Conservation (phyloP, 1,284 basidiomycete genomes). For the Meira nashicola region DNA sequence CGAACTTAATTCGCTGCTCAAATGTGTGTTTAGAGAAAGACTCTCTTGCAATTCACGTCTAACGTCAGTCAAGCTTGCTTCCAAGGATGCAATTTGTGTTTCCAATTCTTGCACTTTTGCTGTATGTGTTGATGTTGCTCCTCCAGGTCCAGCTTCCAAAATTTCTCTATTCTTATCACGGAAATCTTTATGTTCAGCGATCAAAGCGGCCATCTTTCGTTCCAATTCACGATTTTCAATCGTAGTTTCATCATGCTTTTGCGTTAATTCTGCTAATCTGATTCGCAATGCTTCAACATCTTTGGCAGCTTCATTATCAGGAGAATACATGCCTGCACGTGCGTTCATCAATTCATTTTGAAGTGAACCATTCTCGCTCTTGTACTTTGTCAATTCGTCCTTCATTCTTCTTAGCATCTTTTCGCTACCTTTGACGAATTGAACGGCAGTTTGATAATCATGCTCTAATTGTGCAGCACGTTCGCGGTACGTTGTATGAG, state of each 20-base stretch:
- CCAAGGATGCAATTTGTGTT: slow-evolving; percentile 25
- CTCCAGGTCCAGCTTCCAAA: slow-evolving; percentile 3
- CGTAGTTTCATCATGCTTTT: slow-evolving; percentile 39
- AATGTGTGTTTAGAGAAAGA: slow-evolving; percentile 32
- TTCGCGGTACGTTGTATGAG: slow-evolving; percentile 47
- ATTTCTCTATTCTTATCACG: slow-evolving; percentile 15
- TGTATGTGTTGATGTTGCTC: background rate
- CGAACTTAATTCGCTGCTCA: slow-evolving; percentile 23
- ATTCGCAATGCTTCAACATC: slow-evolving; percentile 42
- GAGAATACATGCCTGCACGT: slow-evolving; percentile 7
- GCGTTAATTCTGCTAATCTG: slow-evolving; percentile 34
- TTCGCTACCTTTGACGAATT: slow-evolving; percentile 79
- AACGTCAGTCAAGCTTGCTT: slow-evolving; percentile 24
- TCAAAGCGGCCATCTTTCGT: slow-evolving; percentile 25
- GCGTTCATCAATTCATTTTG: slow-evolving; percentile 26
- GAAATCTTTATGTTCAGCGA: slow-evolving; percentile 30
- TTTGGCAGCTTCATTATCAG: slow-evolving; percentile 33
- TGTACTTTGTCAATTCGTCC: slow-evolving; percentile 54
- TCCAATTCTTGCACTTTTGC: slow-evolving; percentile 30
- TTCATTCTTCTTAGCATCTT: slow-evolving; percentile 98
- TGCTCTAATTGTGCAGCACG: slow-evolving; percentile 70
- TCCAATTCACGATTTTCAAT: slow-evolving; percentile 46
- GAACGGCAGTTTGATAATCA: slow-evolving; percentile 88
- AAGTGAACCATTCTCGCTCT: slow-evolving; percentile 47
- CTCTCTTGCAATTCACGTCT: slow-evolving; percentile 33